Conservation (phyloP, 768 basidiomycete genomes). For the Russula griseocarnosa region DNA sequence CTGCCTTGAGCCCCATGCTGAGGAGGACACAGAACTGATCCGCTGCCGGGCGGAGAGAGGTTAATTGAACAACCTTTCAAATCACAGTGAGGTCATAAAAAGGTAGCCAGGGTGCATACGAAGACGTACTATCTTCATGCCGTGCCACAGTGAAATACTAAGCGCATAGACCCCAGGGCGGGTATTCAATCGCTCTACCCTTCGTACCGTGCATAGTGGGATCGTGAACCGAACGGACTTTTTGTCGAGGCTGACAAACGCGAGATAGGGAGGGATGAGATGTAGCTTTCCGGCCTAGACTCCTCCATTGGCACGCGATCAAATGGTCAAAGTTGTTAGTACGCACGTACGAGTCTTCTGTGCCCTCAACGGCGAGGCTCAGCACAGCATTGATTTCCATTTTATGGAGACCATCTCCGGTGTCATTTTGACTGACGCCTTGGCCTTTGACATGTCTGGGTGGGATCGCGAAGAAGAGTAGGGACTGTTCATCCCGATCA, state of each 20-base stretch:
- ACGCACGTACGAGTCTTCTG: conserved; percentile 84
- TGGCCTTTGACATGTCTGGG: conserved; percentile 33
- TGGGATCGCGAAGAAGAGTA: conserved; percentile 86
- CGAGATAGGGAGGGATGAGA: conserved; percentile 83
- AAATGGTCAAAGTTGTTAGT: background rate
- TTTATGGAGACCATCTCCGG: conserved; percentile 48
- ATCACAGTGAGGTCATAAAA: conserved; percentile 1
- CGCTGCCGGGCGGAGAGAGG: conserved; percentile 87
- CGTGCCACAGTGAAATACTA: conserved; percentile 90
- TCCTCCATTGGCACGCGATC: conserved; percentile 10
- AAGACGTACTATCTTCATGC: conserved; percentile 78
- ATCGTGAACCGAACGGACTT: conserved; percentile 90
- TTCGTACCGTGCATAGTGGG: conserved; percentile 85
- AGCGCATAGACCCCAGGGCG: conserved; percentile 96
- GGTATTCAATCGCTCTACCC: conserved; percentile 91
- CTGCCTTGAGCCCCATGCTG: conserved; percentile 82
- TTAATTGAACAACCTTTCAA: conserved; percentile 82
- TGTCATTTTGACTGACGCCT: conserved; percentile 30
- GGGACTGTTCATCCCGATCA: conserved; percentile 77
- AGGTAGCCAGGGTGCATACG: background rate
- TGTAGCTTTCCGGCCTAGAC: conserved; percentile 83
- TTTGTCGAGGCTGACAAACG: conserved; percentile 86
- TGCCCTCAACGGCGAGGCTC: conserved; percentile 69
- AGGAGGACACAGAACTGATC: conserved; percentile 89
- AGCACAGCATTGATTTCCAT: conserved; percentile 90